Base-by-base conservation (phyloP, 306 rosid species). In the Prunus mume region DNA sequence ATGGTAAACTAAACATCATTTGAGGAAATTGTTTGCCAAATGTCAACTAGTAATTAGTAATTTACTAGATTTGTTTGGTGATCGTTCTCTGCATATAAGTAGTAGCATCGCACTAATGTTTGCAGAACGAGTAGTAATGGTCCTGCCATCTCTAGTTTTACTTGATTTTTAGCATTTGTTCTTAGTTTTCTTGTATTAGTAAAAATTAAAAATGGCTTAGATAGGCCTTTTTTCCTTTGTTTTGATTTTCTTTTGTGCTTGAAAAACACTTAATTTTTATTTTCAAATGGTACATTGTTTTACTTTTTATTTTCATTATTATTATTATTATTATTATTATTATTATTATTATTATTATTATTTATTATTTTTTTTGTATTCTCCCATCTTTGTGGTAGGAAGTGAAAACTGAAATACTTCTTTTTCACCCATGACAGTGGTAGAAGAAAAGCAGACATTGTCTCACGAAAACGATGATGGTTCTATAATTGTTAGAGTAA, bases 401-500 rank as follows among this genome's bases (percentile, higher is more conserved):
- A 52, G 20, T 55, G n/a, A 54, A 12, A 46, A 32, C 74, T 45
- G 19, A 12, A 5, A 15, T 17, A 15, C 46, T 68, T 30, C 27
- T 45, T 60, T 57, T 20, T 34, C 27, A 19, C 24, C 11, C 38
- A 81, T 60, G 68, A 24, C 83, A 80, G 87, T 45, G 79, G 78
- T 60, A 76, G 72, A 63, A 14, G 69, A 78, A 71, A 62, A 79
- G 27, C 78, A 71, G 24, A 50, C 82, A 79, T 60, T 80, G 62
- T 76, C 71, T 47, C 52, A 43, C 75, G 79, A 75, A 62, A 78
- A 61, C 19, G 61, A 46, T 49, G 79, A 73, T 28, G 76, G 74
- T 66, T 69, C 75, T 22, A 60, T 78, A 60, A 51, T 87, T 68
- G 70, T 81, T 86, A 83, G 52, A 77, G 84, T 79, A 22, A 34